phyloP scores from a whole-genome alignment of 257 asterid species.

The Solanum infundibuliforme region DNA sequence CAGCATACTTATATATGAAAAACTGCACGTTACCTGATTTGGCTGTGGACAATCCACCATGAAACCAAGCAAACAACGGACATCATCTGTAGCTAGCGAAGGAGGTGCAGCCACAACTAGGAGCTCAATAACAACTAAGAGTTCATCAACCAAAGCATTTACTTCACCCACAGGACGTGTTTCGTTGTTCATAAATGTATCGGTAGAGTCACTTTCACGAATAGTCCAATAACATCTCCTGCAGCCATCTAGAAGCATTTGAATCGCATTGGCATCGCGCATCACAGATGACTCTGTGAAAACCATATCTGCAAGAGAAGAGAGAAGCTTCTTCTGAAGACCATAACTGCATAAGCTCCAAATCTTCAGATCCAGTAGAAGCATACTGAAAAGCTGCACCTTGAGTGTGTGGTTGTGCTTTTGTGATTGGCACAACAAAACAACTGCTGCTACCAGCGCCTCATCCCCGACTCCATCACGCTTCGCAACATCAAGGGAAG shows the following conservation, averaged over 20 bases:
- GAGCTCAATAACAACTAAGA: slow-evolving; percentile 87
- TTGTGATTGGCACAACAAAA: slow-evolving; percentile 84
- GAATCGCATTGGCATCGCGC: slow-evolving; percentile 98
- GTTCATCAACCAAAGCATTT: slow-evolving; percentile 97
- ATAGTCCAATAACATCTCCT: slow-evolving; percentile 92
- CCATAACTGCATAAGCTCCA: slow-evolving; percentile 99
- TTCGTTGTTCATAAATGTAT: slow-evolving; percentile 44
- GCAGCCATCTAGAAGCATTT: slow-evolving; percentile 97
- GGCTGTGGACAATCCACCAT: slow-evolving; percentile 97
- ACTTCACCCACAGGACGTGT: slow-evolving; percentile 86
- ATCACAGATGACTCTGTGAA: slow-evolving; percentile 82
- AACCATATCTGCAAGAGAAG: slow-evolving; percentile 98
- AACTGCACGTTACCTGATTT: slow-evolving; percentile 61
- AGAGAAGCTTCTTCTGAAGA: slow-evolving; percentile 84
- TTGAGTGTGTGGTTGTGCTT: slow-evolving; percentile 69
- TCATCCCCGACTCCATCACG: slow-evolving; percentile 65
- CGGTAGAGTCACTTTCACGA: slow-evolving; percentile 72
- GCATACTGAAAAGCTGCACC: slow-evolving; percentile 88
- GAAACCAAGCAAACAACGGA: slow-evolving; percentile 89
- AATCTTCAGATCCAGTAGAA: slow-evolving; percentile 80
- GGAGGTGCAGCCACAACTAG: slow-evolving; percentile 87
- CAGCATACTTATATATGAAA: not conserved
- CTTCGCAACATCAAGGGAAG: slow-evolving; percentile 51
- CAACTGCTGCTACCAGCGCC: slow-evolving; percentile 91
- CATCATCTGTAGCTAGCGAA: slow-evolving; percentile 64